Evolutionary conservation across 164 flowering plant species (phyloP), one percentile per base, ranked within the genome.

Genomic region (Nymphaea thermarum): DNA sequence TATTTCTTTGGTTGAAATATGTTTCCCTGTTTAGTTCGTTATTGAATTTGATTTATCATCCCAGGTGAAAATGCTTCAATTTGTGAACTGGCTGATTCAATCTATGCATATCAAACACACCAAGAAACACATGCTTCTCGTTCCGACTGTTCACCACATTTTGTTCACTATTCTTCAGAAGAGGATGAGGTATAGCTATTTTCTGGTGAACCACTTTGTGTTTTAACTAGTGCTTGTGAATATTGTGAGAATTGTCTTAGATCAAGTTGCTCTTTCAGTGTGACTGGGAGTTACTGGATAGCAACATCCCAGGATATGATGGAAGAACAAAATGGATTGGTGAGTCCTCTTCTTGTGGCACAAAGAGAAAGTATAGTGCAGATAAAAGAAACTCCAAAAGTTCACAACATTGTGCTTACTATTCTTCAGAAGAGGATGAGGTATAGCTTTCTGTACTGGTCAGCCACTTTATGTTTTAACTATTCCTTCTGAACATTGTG

Each of bases 71-170:
- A 84, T 43, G 76, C 89, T 53, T 75, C 95, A 44, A 44, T 89
- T 68, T 67, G 62, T 11, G 96, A 79, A 76, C 71, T 94, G 66
- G 75, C 88, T n/a, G 96, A 94, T 73, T 86, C 85, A 51, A 84
- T 94, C 62, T 73, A 62, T 77, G 98, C 95, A 82, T 95, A 96
- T 85, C 96, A 90, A 76, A 73, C 86, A 79, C 82, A 90, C 25
- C 85, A 77, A 78, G 86, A 76, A 44, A 78, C 77, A 61, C 2
- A 36, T 36, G 42, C 2, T 61, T 17, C 6, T n/a, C 4, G 42
- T 61, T 11, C 64, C 0, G 64, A 61, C 6, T 17, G 15, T n/a
- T 61, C 42, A 61, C 25, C 36, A 7, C n/a, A n/a, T 3, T 8
- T 8, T 36, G 16, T 11, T 61, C 16, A 11, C 25, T 2, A 61